These are phyloP conservation scores for Epichloe sibirici DNA, from an alignment of 2,329 filamentous ascomycete genomes.

Conservation along the genomic window DNA sequence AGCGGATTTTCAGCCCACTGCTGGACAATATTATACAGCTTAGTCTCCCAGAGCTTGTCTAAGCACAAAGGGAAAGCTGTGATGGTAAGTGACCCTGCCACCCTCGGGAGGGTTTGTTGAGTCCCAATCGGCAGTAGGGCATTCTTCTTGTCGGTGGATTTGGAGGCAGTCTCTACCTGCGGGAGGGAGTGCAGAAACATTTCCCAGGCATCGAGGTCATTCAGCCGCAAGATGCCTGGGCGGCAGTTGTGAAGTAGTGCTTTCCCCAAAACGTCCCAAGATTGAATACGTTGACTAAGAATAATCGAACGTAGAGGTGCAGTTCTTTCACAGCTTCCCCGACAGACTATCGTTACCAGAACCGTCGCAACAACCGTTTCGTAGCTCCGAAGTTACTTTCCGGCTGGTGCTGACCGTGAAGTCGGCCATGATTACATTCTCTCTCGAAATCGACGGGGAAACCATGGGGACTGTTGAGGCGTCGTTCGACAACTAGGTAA, in stretches of 20 bases:
- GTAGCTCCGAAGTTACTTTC: background rate
- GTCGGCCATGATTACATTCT: conserved; percentile 4
- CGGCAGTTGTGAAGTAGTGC: conserved; percentile 5
- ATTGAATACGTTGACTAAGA: background rate
- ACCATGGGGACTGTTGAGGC: conserved; percentile 1
- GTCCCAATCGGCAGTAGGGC: background rate
- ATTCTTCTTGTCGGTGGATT: conserved; percentile 6
- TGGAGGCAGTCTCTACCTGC: conserved; percentile 2
- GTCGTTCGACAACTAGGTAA: too few species aligned
- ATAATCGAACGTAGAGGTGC: background rate
- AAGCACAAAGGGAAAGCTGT: background rate
- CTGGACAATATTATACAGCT: background rate
- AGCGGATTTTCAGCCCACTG: background rate
- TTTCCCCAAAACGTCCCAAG: background rate
- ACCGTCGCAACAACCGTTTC: background rate
- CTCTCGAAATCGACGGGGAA: background rate
- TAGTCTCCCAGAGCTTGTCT: background rate
- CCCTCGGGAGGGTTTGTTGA: background rate
- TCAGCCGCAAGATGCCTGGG: conserved; percentile 4
- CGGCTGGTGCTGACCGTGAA: background rate
- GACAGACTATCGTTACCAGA: background rate
- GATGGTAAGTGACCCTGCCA: background rate
- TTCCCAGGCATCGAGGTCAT: conserved; percentile 3
- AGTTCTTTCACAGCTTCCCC: background rate
- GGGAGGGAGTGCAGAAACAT: background rate